These are phyloP conservation scores for Lachancea dasiensis DNA, from an alignment of 805 yeast genomes.

Conservation along the genomic window DNA sequence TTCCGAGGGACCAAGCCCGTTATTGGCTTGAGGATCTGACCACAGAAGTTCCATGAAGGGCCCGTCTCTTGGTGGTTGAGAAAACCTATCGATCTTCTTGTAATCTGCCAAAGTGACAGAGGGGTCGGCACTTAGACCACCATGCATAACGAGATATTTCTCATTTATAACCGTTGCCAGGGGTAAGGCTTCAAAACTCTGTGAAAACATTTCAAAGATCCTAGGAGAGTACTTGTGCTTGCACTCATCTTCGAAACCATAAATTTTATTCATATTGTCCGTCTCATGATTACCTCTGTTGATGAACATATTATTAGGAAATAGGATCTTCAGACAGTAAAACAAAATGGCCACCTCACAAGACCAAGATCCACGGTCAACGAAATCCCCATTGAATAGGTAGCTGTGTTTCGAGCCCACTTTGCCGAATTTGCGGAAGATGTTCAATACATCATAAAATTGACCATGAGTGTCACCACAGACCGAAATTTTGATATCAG, in stretches of 20 bases:
- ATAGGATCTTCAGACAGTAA: constrained; percentile 68
- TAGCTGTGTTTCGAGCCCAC: constrained; percentile 61
- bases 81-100: constrained; percentile 61
- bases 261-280: constrained; percentile 91
- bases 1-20: constrained; percentile 82
- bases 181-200: constrained; percentile 81
- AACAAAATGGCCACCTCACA: constrained; percentile 86
- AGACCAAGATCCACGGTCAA: constrained; percentile 97
- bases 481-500: constrained; percentile 53
- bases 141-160: constrained; percentile 86
- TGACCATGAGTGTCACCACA: constrained; percentile 99
- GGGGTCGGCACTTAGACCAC: constrained; percentile 85
- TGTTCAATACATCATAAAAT: constrained; percentile 78
- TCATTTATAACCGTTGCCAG: constrained; percentile 75
- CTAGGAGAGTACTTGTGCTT: constrained; percentile 80
- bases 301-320: constrained; percentile 62
- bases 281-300: constrained; percentile 98
- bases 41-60: constrained; percentile 93
- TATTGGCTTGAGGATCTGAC: constrained; percentile 86
- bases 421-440: constrained; percentile 68
- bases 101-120: constrained; percentile 67
- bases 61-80: constrained; percentile 88
- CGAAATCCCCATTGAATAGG: constrained; percentile 94
- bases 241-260: constrained; percentile 96
- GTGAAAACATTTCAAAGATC: constrained; percentile 75